Evolutionary conservation across 371 early-diverging fungal species (phyloP).

Genomic region (Thermomucor indicae-seudaticae): DNA sequence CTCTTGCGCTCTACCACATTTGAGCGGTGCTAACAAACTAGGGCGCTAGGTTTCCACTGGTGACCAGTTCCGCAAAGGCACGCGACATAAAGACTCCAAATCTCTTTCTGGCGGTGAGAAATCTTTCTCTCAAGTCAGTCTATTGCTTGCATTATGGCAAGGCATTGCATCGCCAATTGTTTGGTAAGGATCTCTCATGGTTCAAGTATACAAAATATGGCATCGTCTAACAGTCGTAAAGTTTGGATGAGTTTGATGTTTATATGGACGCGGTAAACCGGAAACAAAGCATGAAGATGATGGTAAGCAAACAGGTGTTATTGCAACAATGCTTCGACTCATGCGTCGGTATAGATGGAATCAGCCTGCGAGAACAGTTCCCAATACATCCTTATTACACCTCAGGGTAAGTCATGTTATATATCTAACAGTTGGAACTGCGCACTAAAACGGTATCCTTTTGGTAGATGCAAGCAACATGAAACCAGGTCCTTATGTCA

Average conservation of each 20-base stretch:
- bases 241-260: conserved; percentile 99
- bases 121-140: conserved; percentile 97
- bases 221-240: conserved; percentile 12
- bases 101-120: conserved; percentile 99
- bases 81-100: conserved; percentile 77
- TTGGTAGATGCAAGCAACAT: conserved; percentile 50
- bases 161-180: conserved; percentile 93
- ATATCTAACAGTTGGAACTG: conserved; percentile 5
- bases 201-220: not conserved
- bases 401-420: conserved; percentile 63
- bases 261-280: conserved; percentile 99
- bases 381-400: conserved; percentile 95
- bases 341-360: conserved; percentile 54
- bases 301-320: conserved; percentile 36
- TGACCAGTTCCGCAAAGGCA: conserved; percentile 39
- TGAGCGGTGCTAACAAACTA: not conserved
- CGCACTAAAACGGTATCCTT: no score
- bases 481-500: conserved; percentile 63
- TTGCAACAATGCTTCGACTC: not conserved
- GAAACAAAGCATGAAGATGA: conserved; percentile 79
- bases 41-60: conserved; percentile 29
- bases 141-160: conserved; percentile 97
- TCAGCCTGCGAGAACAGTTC: conserved; percentile 69
- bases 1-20: not conserved
- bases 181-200: conserved; percentile 45